Conservation (phyloP, 805 yeast genomes). For the Candida dendrica region DNA sequence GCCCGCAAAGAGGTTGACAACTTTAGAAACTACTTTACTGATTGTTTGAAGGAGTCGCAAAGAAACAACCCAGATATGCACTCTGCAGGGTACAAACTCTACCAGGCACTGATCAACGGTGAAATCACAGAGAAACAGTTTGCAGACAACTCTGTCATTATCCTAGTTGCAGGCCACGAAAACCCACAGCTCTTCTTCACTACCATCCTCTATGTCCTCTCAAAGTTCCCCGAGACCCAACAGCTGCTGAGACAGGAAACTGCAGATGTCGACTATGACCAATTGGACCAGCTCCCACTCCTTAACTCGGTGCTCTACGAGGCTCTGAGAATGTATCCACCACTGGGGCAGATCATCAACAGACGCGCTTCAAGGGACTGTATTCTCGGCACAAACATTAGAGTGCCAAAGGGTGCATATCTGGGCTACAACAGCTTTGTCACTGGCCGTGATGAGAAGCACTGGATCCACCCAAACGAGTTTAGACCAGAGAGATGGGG, state of each 20-base stretch:
- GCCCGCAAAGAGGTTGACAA: conserved; percentile 36
- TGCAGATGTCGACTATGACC: background rate
- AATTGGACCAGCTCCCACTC: conserved; percentile 16
- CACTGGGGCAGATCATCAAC: conserved; percentile 49
- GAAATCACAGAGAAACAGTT: conserved; percentile 38
- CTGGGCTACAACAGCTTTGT: conserved; percentile 50
- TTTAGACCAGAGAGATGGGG: conserved; percentile 54
- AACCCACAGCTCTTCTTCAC: conserved; percentile 49
- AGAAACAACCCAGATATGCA: conserved; percentile 19
- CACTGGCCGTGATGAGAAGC: conserved; percentile 35
- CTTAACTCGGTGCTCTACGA: conserved; percentile 35
- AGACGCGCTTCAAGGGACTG: conserved; percentile 33
- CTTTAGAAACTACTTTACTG: conserved; percentile 31
- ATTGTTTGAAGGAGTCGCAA: conserved; percentile 26
- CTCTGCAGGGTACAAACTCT: conserved; percentile 35
- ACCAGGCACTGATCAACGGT: conserved; percentile 30
- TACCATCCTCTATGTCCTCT: conserved; percentile 38
- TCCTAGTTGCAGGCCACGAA: conserved; percentile 58
- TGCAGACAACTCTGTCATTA: conserved; percentile 45
- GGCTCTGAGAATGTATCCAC: conserved; percentile 45
- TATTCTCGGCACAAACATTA: conserved; percentile 32
- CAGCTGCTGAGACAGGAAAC: conserved; percentile 20
- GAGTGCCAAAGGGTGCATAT: conserved; percentile 42
- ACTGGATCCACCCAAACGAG: conserved; percentile 42
- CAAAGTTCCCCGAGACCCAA: conserved; percentile 33